Percentiles rank a stretch among this genome's conserved stretches.
Conservation (phyloP, 2,329 filamentous ascomycete genomes). For the Colletotrichum destructivum region DNA sequence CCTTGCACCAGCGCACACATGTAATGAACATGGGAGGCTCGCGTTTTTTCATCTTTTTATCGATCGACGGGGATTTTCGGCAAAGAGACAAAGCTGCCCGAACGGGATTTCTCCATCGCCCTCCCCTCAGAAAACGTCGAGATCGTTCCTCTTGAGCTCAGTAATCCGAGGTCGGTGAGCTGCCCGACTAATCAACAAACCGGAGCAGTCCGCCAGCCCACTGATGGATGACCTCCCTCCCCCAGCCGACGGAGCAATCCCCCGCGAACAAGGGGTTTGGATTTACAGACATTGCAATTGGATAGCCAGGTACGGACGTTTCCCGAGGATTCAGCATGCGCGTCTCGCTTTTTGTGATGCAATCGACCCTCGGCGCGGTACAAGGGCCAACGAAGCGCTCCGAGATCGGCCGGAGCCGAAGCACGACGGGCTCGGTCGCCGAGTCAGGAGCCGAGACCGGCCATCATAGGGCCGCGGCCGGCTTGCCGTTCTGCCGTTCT, state of each 20-base stretch:
- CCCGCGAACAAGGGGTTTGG: too few species aligned
- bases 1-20: not conserved
- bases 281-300: not conserved
- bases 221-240: too few species aligned
- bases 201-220: not conserved
- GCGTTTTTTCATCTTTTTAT: not conserved
- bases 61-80: not conserved
- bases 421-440: constrained; percentile 19
- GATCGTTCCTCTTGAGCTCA: not conserved
- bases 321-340: constrained; percentile 1
- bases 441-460: not conserved
- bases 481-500: not conserved
- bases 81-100: not conserved
- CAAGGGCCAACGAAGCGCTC: constrained; percentile 6
- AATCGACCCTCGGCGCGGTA: not conserved
- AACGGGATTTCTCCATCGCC: constrained; percentile 2
- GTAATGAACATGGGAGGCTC: not conserved
- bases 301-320: constrained; percentile 8
- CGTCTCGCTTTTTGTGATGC: not conserved
- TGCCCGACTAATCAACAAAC: constrained; percentile 8
- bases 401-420: constrained; percentile 36
- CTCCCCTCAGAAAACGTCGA: constrained; percentile 9
- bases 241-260: too few species aligned
- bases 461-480: not conserved
- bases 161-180: constrained; percentile 36